Conservation (phyloP, 352 stramenopile genomes). For the Phytophthora vignae region DNA sequence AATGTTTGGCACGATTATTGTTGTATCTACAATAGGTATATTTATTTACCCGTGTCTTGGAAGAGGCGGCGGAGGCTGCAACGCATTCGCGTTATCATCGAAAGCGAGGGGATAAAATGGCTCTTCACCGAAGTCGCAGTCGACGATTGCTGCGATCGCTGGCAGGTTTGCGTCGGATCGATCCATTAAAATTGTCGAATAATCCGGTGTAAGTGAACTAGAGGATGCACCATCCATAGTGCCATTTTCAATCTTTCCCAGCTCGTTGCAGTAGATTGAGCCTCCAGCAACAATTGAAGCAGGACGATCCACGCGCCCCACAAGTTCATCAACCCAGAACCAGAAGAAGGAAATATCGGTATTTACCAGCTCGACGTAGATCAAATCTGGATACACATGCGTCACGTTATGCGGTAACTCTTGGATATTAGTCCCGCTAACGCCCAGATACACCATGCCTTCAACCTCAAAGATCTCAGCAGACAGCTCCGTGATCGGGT, state of each 20-base stretch:
- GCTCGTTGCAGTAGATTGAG: slow-evolving; percentile 1
- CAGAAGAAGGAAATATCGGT: slow-evolving; percentile 4
- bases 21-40: too few relatives aligned
- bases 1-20: too few relatives aligned
- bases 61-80: not conserved
- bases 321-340: slow-evolving; percentile 4
- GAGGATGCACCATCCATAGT: not conserved
- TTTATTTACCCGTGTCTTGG: not conserved
- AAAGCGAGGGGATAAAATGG: slow-evolving; percentile 8
- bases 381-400: not conserved
- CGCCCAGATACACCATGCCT: slow-evolving; percentile 11
- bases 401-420: slow-evolving; percentile 20
- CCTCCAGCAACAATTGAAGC: not conserved
- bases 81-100: slow-evolving; percentile 9
- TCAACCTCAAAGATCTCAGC: slow-evolving; percentile 15
- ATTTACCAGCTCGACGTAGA: not conserved
- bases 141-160: not conserved
- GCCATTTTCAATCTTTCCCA: slow-evolving; percentile 2
- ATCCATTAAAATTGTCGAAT: slow-evolving; percentile 16
- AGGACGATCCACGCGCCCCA: not conserved
- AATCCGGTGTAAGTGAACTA: not conserved
- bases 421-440: slow-evolving; percentile 10
- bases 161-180: slow-evolving; percentile 6
- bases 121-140: not conserved
- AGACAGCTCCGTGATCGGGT: slow-evolving; percentile 29